Evolutionary conservation across 768 basidiomycete species (phyloP), one percentile per base, ranked within the genome.

Genomic region (Thelephora ganbajun): DNA sequence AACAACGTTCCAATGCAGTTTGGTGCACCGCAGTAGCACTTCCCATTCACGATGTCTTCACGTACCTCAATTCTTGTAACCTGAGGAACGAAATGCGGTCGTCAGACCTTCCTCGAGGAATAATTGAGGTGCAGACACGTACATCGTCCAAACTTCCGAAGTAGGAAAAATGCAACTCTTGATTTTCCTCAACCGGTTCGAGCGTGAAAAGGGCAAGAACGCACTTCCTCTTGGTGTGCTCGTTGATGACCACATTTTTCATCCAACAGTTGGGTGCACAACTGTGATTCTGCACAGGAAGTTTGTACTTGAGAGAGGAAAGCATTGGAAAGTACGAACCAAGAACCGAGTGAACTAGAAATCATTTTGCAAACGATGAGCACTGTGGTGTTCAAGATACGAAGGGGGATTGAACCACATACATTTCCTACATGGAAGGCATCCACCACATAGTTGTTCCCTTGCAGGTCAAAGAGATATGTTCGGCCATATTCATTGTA

Each of bases 381-480:
- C n/a, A n/a, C n/a, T n/a, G n/a, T n/a, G n/a, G n/a, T n/a, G n/a
- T n/a, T n/a, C n/a, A n/a, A n/a, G 6, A 44, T 33, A 50, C 16
- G 16, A 33, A 48, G 45, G 34, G 42, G 34, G 23, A 50, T 33
- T 2, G 33, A 48, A 36, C 20, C 2, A 70, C 82, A 59, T 59
- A 89, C 85, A 61, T 89, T 89, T 11, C 85, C 85, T 16, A 75
- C 80, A 61, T 93, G 89, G 59, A 83, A 94, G 3, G 91, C 91
- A 64, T 94, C 91, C 2, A 93, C 79, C 12, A 70, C 69, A 52
- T 79, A 87, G 35, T 73, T 63, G 54, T 76, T 79, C 55, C 82
- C 87, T 56, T 94, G 91, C 26, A 89, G 54, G 53, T 90, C 78
- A 54, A 92, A 87, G 9, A 94, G 69, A 54, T 91, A 91, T 1